Evolutionary conservation across 306 rosid species (phyloP).

Genomic region (Prunus davidiana): DNA sequence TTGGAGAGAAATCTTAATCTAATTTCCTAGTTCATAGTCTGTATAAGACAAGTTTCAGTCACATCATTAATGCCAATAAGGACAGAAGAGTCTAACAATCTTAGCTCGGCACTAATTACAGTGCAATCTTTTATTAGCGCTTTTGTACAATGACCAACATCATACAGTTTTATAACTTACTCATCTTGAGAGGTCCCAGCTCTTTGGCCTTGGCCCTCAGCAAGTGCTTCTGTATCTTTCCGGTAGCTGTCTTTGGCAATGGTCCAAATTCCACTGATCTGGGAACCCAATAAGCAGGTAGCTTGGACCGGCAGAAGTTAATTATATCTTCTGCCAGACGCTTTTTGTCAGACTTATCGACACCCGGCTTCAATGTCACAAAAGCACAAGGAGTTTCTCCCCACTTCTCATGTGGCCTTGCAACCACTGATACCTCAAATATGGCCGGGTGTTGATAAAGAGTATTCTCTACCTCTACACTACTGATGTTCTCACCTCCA

Average conservation of each 20-base stretch:
- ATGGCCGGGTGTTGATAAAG: conserved; percentile 67
- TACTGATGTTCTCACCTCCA: conserved; percentile 92
- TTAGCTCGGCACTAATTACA: neutral
- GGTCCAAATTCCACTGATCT: conserved; percentile 69
- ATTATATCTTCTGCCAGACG: conserved; percentile 60
- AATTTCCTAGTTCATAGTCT: neutral
- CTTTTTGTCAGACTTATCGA: conserved; percentile 49
- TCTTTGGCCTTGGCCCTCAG: conserved; percentile 70
- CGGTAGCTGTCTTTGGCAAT: conserved; percentile 71
- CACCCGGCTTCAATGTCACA: conserved; percentile 61
- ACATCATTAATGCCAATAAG: neutral
- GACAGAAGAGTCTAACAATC: neutral
- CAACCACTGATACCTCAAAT: conserved; percentile 78
- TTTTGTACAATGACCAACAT: neutral
- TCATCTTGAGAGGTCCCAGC: conserved; percentile 60
- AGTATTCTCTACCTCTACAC: conserved; percentile 77
- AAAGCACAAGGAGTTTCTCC: conserved; percentile 92
- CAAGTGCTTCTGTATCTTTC: conserved; percentile 81
- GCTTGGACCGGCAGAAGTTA: conserved; percentile 66
- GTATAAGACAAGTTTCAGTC: neutral
- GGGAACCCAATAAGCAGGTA: conserved; percentile 87
- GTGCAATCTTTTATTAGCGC: neutral
- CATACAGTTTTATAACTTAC: conserved; percentile 28
- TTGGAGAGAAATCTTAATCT: neutral
- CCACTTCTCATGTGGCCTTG: conserved; percentile 85